Evolutionary conservation across 805 yeast genomes (phyloP), one percentile per base, ranked within the genome.

Genomic region (Cyberlindnera amylophila): DNA sequence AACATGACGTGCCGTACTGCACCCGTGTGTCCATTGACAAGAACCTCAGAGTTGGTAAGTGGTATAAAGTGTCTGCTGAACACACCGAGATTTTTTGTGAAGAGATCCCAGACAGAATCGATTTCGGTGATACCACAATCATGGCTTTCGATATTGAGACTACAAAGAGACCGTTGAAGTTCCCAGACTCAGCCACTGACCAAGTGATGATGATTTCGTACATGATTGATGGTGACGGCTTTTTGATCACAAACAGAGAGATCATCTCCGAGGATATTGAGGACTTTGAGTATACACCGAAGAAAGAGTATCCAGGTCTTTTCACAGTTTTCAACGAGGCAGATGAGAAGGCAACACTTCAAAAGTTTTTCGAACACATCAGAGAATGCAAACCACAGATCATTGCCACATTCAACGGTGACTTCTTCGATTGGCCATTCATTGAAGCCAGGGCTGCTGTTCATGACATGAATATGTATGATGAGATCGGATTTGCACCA

Each of bases 171-270:
- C 98, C 98, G 2, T 72, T 93, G 46, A 95, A 93, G 61, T 93
- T 93, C 53, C 99, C 99, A 0, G 99, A 88, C 55, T 76, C 96
- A 6, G 71, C 83, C 10, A 73, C 85, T 6, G 99, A 93, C 65
- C 95, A 87, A 63, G 77, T 93, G 32, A 93, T 93, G 97, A 95
- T 95, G 99, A 93, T 93, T 38, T 95, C 99, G 3, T 93, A 93
- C 61, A 95, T 95, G 99, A 90, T 93, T 47, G 99, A 93, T 60
- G 99, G 98, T 10, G 95, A 87, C 54, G 99, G 99, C 30, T 93
- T 69, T 59, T 68, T 93, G 31, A 95, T 93, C 46, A 93, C 98
- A 9, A 93, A 93, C 60, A 70, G 99, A 54, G 96, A 90, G 53
- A 88, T 93, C 54, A 90, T 93, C 30, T 81, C 95, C 6, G 86